Percentiles rank a stretch among this genome's conserved stretches.
These are phyloP conservation scores for Scheffersomyces amazonensis DNA, from an alignment of 805 yeast species.

Conservation along the genomic window DNA sequence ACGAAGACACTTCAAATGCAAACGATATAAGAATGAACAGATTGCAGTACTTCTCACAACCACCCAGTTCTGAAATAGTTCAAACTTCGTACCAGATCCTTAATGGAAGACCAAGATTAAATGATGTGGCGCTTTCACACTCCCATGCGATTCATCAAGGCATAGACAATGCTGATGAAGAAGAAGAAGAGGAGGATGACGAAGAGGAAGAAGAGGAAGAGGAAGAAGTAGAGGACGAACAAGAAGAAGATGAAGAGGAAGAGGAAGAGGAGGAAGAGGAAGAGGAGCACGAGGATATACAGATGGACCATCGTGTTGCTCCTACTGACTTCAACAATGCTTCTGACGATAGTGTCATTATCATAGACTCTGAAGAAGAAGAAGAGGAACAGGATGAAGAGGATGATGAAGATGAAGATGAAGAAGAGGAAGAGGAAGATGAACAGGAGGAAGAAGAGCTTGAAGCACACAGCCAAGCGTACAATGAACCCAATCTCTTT, in stretches of 20 bases:
- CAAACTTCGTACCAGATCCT: constrained; percentile 4
- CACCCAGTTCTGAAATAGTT: background rate
- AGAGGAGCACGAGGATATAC: constrained; percentile 2
- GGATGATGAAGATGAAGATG: constrained; percentile 5
- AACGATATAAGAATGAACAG: too few relatives aligned
- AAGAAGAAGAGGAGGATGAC: background rate
- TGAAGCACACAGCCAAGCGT: constrained; percentile 4
- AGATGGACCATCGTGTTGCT: constrained; percentile 5
- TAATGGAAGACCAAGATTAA: constrained; percentile 8
- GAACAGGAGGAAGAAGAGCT: constrained; percentile 4
- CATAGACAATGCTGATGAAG: constrained; percentile 3
- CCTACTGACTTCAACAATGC: too few relatives aligned
- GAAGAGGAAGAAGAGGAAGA: constrained; percentile 5
- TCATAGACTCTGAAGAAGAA: constrained; percentile 1
- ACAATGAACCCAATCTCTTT: constrained; percentile 1
- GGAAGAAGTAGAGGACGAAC: constrained; percentile 4
- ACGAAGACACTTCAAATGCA: background rate
- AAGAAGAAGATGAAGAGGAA: constrained; percentile 1
- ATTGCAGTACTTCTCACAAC: background rate
- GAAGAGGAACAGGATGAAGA: constrained; percentile 9
- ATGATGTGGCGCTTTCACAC: too few relatives aligned
- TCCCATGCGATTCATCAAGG: background rate
- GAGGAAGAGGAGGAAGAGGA: constrained; percentile 5
- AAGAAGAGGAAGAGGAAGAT: constrained; percentile 27
- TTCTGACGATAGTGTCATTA: background rate